phyloP scores from a whole-genome alignment of 371 early-diverging fungal genomes.

The Mucor velutinosus region DNA sequence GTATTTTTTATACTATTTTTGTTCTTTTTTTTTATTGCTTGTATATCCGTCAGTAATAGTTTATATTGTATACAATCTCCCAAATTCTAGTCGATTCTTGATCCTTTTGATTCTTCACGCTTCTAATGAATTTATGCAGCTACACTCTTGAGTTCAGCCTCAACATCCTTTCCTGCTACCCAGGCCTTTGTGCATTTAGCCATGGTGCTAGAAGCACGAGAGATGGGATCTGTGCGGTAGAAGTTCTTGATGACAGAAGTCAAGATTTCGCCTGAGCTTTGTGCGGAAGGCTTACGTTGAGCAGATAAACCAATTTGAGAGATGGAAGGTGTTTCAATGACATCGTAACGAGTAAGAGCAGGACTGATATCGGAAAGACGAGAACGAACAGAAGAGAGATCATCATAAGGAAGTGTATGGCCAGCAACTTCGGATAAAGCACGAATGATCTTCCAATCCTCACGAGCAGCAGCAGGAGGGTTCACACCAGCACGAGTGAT shows the following conservation, averaged over 20 bases:
- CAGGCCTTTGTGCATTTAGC: conserved; percentile 87
- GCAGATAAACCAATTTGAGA: conserved; percentile 65
- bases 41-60: not conserved
- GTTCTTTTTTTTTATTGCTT: conserved; percentile 21
- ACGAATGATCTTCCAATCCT: conserved; percentile 98
- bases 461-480: conserved; percentile 90
- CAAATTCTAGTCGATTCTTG: not conserved
- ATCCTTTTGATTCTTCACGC: not conserved
- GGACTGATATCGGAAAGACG: conserved; percentile 91
- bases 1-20: conserved; percentile 22
- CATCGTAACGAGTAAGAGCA: conserved; percentile 75
- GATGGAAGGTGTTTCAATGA: conserved; percentile 62
- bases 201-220: conserved; percentile 94
- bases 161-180: conserved; percentile 40
- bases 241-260: conserved; percentile 80
- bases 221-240: conserved; percentile 94
- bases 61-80: conserved; percentile 4
- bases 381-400: conserved; percentile 76
- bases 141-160: conserved; percentile 41
- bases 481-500: conserved; percentile 91
- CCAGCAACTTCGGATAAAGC: conserved; percentile 93
- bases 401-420: conserved; percentile 87
- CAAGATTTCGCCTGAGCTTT: conserved; percentile 48
- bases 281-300: conserved; percentile 49
- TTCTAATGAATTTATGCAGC: conserved; percentile 32